Conservation (phyloP, 2,329 filamentous ascomycete genomes). For the Sporothrix humicola region DNA sequence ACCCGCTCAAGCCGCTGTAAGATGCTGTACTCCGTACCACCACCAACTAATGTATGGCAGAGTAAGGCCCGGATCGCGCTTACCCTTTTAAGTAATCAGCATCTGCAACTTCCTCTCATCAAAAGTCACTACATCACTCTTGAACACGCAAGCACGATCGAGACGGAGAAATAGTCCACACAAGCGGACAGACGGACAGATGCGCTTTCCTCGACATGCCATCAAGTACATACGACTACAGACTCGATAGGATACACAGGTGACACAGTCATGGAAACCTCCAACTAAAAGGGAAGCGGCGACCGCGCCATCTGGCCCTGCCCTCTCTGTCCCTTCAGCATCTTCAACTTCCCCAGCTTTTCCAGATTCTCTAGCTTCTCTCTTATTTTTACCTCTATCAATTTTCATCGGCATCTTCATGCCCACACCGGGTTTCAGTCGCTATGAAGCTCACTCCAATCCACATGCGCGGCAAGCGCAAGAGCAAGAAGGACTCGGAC, state of each 20-base stretch:
- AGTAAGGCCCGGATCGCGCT: constrained; percentile 4
- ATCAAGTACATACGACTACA: not conserved
- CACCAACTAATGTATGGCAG: not conserved
- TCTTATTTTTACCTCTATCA: no score
- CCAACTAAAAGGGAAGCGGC: not conserved
- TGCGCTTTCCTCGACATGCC: not conserved
- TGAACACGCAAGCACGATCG: no score
- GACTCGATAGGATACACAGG: no score
- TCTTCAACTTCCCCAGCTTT: not conserved
- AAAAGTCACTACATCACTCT: not conserved
- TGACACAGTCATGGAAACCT: not conserved
- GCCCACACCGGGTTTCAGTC: not conserved
- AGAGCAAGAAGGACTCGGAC: not conserved
- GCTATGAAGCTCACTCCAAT: constrained; percentile 58
- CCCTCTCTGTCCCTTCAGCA: not conserved
- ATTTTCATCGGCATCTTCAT: not conserved
- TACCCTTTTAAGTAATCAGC: constrained; percentile 12
- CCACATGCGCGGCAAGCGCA: constrained; percentile 55
- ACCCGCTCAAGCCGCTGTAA: not conserved
- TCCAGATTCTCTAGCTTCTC: not conserved
- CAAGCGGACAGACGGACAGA: not conserved
- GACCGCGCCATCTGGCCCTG: not conserved
- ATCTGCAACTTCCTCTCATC: not conserved
- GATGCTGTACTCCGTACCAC: not conserved
- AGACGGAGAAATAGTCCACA: not conserved